Conservation (phyloP, 106 monocot genomes). For the Dendrobium nobile region DNA sequence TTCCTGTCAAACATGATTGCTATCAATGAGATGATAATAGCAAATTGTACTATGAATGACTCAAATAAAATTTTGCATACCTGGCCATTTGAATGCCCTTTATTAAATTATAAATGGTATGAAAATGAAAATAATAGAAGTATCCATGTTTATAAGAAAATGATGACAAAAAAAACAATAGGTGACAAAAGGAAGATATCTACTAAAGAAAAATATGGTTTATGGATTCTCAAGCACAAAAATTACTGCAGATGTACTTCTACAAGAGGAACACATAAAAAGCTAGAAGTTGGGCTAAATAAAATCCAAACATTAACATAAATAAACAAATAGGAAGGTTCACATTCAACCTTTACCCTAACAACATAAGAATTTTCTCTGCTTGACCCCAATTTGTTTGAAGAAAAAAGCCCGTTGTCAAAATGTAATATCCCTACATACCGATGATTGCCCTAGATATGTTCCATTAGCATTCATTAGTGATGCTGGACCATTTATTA, state of each 20-base stretch:
- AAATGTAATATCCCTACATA: background rate
- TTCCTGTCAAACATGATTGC: constrained; percentile 39
- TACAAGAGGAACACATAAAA: background rate
- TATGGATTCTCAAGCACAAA: background rate
- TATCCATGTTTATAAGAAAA: background rate
- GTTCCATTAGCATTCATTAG: background rate
- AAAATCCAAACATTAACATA: background rate
- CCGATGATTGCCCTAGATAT: background rate
- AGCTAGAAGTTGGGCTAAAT: background rate
- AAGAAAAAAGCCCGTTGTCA: background rate
- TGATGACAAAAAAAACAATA: background rate
- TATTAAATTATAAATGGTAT: background rate
- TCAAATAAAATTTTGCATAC: background rate
- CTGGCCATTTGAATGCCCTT: background rate
- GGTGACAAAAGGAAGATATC: background rate
- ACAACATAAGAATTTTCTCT: background rate
- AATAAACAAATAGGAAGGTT: background rate
- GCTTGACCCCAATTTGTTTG: background rate
- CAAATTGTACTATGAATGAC: background rate
- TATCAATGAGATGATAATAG: background rate
- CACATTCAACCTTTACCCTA: background rate
- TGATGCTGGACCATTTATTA: background rate
- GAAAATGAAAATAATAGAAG: background rate
- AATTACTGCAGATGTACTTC: background rate
- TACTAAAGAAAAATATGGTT: background rate